These are phyloP conservation scores for Acacia acuminata DNA, from an alignment of 306 rosid genomes.

Conservation along the genomic window DNA sequence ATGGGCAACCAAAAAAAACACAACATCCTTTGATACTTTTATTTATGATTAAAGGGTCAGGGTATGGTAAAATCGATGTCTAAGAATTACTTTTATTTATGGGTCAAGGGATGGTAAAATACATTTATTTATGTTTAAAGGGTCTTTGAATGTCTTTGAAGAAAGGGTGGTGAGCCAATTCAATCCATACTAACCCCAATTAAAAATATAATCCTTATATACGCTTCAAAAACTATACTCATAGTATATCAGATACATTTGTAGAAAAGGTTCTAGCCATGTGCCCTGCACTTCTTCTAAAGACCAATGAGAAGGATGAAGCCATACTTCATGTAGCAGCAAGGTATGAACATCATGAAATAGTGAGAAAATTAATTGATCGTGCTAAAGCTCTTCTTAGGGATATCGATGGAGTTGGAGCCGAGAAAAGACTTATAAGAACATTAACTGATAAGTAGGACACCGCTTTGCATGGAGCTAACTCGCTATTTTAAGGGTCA, in stretches of 20 bases:
- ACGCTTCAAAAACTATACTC: neutral
- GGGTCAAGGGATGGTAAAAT: neutral
- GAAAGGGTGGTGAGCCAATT: neutral
- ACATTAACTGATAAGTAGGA: neutral
- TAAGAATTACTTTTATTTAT: too few relatives aligned
- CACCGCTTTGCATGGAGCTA: conserved; percentile 13
- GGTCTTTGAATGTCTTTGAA: neutral
- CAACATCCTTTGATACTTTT: too few relatives aligned
- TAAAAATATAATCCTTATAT: neutral
- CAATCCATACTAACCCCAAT: neutral
- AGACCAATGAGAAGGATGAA: neutral
- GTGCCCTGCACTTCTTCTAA: neutral
- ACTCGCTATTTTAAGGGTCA: too few relatives aligned
- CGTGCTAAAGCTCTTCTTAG: neutral
- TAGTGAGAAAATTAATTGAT: neutral
- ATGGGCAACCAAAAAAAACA: too few relatives aligned
- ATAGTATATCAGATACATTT: too few relatives aligned
- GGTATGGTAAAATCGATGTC: too few relatives aligned
- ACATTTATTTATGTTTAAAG: too few relatives aligned
- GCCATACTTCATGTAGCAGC: neutral
- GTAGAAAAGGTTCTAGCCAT: neutral
- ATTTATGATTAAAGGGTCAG: too few relatives aligned
- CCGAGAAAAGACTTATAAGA: neutral
- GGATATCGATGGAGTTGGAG: neutral
- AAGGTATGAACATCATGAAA: neutral